These are phyloP conservation scores for Stagonosporopsis tanaceti DNA, from an alignment of 2,329 filamentous ascomycete species.

Conservation along the genomic window DNA sequence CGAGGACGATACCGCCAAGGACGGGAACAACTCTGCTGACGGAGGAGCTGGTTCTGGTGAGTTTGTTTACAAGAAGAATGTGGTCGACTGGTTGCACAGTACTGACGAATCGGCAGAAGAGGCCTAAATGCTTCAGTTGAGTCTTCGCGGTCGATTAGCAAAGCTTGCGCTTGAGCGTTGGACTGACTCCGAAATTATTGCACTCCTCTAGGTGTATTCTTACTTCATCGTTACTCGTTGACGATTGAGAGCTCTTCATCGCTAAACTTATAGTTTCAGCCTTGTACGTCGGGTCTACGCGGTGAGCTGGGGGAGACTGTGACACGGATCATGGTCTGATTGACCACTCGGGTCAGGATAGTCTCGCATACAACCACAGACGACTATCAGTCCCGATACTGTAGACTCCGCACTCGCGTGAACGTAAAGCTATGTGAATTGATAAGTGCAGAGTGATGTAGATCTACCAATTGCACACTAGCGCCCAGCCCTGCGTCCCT, in stretches of 20 bases:
- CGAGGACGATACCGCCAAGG: slow-evolving; percentile 3
- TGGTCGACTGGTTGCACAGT: slow-evolving; percentile 20
- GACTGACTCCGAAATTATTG: neutral
- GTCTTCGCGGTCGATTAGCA: neutral
- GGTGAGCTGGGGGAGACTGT: neutral
- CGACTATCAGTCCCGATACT: neutral
- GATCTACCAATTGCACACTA: neutral
- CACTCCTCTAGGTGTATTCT: neutral
- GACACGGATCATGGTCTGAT: neutral
- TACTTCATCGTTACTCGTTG: neutral
- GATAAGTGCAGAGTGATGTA: neutral
- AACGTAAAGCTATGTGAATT: neutral
- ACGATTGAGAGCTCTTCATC: neutral
- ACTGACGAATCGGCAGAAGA: slow-evolving; percentile 21
- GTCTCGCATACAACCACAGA: neutral
- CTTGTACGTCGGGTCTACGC: neutral
- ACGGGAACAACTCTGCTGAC: slow-evolving; percentile 23
- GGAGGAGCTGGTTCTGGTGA: slow-evolving; percentile 30
- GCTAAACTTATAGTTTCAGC: neutral
- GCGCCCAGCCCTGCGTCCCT: neutral
- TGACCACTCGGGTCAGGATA: neutral
- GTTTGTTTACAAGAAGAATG: slow-evolving; percentile 18
- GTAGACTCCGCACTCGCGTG: neutral
- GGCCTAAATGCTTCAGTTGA: neutral
- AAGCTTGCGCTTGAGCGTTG: neutral